Conservation (phyloP, 2,329 filamentous ascomycete genomes). For the Fusarium brevicatenulatum region DNA sequence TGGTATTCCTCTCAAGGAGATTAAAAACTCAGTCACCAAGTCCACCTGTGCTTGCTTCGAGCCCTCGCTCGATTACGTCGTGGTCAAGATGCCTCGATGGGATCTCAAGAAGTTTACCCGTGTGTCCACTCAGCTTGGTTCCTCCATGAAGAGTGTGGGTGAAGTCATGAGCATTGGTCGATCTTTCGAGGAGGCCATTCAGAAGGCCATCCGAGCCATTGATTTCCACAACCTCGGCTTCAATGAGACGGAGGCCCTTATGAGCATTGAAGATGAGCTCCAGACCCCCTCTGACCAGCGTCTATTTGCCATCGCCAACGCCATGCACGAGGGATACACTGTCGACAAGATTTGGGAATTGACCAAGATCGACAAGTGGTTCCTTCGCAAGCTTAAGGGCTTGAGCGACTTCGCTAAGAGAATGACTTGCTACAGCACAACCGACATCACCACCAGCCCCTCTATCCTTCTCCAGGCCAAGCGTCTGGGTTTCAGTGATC, state of each 20-base stretch:
- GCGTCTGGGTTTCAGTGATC: constrained; percentile 92
- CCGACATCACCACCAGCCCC: constrained; percentile 71
- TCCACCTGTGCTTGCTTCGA: constrained; percentile 98
- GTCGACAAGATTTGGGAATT: constrained; percentile 98
- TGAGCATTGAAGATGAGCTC: constrained; percentile 95
- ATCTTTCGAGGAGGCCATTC: constrained; percentile 97
- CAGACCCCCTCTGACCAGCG: constrained; percentile 98
- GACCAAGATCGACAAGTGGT: constrained; percentile 99
- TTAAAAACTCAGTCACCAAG: constrained; percentile 95
- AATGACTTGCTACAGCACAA: constrained; percentile 73
- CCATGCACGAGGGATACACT: constrained; percentile 92
- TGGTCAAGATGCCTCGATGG: constrained; percentile 99
- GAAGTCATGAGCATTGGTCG: constrained; percentile 99
- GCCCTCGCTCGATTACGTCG: constrained; percentile 96
- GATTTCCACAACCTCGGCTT: constrained; percentile 97
- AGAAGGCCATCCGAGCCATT: constrained; percentile 95
- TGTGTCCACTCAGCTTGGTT: constrained; percentile 94
- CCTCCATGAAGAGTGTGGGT: constrained; percentile 99
- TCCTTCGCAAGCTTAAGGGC: constrained; percentile 89
- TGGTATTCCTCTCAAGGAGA: constrained; percentile 93
- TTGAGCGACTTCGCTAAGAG: constrained; percentile 88
- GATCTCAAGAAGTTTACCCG: constrained; percentile 99
- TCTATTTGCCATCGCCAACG: constrained; percentile 96
- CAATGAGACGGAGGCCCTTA: constrained; percentile 88
- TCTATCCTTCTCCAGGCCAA: constrained; percentile 84